phyloP scores from a whole-genome alignment of 495 filamentous ascomycete genomes.

The Terfezia boudieri region DNA sequence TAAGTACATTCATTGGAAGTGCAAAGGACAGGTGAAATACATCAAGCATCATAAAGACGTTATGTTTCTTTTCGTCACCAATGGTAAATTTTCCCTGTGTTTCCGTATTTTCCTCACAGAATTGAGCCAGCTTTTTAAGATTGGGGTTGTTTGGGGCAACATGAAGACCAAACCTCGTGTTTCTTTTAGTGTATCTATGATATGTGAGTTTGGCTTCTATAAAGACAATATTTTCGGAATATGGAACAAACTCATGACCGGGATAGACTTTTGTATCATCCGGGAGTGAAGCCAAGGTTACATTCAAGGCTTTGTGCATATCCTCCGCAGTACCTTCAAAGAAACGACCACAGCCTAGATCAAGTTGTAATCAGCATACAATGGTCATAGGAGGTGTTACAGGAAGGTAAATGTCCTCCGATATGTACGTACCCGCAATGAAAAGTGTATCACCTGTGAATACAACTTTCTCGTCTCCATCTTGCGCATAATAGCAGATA shows the following conservation, averaged over 20 bases:
- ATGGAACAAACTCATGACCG: conserved; percentile 9
- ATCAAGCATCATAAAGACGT: conserved; percentile 85
- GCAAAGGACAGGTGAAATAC: conserved; percentile 27
- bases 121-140: conserved; percentile 51
- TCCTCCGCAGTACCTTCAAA: conserved; percentile 80
- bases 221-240: not conserved
- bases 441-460: conserved; percentile 96
- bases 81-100: conserved; percentile 96
- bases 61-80: conserved; percentile 94
- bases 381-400: not conserved
- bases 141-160: conserved; percentile 45
- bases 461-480: conserved; percentile 55
- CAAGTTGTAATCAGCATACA: not conserved
- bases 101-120: conserved; percentile 56
- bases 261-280: conserved; percentile 78
- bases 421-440: conserved; percentile 44
- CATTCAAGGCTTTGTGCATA: conserved; percentile 83
- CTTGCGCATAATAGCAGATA: conserved; percentile 78
- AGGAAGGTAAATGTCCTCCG: not conserved
- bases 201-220: conserved; percentile 29
- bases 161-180: conserved; percentile 63
- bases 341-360: conserved; percentile 74
- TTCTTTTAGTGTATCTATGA: conserved; percentile 93
- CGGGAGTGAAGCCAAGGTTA: conserved; percentile 55
- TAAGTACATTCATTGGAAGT: not conserved